phyloP scores from a whole-genome alignment of 73 alveolate species.

The Uronychia binucleata region DNA sequence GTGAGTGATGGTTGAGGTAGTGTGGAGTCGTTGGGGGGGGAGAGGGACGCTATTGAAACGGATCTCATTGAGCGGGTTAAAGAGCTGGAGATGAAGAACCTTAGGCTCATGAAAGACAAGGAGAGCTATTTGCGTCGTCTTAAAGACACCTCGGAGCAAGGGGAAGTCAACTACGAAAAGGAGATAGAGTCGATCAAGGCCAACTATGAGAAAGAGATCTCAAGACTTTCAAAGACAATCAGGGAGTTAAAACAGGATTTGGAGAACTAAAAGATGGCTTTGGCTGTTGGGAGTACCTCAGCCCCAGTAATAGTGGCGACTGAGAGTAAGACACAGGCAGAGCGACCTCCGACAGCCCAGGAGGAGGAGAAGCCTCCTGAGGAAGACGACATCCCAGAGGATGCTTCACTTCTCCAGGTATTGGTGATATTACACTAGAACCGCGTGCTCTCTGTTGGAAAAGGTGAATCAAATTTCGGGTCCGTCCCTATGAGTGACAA shows the following conservation, averaged over 20 bases:
- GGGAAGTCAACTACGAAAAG: neutral
- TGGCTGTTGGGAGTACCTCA: neutral
- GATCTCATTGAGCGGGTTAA: constrained; percentile 17
- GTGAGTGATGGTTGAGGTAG: too few species aligned
- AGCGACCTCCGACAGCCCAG: too few species aligned
- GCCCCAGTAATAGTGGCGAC: neutral
- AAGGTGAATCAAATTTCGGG: too few species aligned
- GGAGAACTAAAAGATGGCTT: neutral
- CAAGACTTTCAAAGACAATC: neutral
- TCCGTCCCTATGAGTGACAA: too few species aligned
- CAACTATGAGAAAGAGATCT: neutral
- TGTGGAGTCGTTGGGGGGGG: constrained; percentile 1
- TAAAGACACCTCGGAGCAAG: neutral
- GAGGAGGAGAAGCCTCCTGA: neutral
- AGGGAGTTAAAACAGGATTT: neutral
- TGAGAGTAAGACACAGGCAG: too few species aligned
- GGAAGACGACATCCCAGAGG: neutral
- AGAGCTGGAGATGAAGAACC: constrained; percentile 5
- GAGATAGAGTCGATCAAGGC: neutral
- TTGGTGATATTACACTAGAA: too few species aligned
- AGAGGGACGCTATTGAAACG: constrained; percentile 20
- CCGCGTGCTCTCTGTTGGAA: too few species aligned
- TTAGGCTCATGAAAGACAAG: constrained; percentile 20
- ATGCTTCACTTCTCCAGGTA: neutral
- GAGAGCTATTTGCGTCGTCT: neutral